Conservation (phyloP, 2,329 filamentous ascomycete species). For the Juglanconis oblonga region DNA sequence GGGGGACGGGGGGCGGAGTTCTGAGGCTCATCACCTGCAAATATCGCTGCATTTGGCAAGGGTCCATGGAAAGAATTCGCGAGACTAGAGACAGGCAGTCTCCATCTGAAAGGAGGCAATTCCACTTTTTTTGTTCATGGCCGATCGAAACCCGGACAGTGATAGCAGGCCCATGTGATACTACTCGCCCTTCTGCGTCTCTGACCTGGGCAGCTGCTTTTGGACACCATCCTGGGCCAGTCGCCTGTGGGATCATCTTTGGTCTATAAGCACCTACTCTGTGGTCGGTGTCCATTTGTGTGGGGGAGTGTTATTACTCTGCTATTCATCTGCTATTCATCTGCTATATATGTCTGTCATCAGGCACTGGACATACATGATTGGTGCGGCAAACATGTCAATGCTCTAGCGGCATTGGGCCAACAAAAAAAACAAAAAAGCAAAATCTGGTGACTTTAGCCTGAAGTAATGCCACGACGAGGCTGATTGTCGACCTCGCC, state of each 20-base stretch:
- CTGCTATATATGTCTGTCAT: too few relatives aligned
- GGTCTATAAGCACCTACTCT: too few relatives aligned
- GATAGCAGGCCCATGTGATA: not conserved
- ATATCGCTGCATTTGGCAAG: not conserved
- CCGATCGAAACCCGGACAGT: not conserved
- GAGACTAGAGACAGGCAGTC: not conserved
- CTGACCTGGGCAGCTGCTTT: too few relatives aligned
- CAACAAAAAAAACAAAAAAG: not conserved
- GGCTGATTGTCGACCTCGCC: slow-evolving; percentile 17
- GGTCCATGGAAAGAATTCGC: not conserved
- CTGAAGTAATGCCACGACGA: slow-evolving; percentile 11
- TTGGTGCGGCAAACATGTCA: slow-evolving; percentile 16
- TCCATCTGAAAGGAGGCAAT: not conserved
- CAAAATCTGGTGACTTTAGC: slow-evolving; percentile 3
- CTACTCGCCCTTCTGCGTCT: too few relatives aligned
- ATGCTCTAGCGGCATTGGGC: slow-evolving; percentile 10
- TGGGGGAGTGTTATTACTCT: too few relatives aligned
- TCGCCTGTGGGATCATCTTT: too few relatives aligned
- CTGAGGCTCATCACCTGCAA: not conserved
- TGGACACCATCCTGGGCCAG: too few relatives aligned
- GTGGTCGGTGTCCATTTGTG: too few relatives aligned
- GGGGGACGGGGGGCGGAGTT: not conserved
- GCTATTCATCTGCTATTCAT: too few relatives aligned
- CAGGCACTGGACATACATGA: slow-evolving; percentile 7
- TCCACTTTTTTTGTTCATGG: too few relatives aligned